Conservation (phyloP, 495 filamentous ascomycete genomes). For the Tuber magnatum region DNA sequence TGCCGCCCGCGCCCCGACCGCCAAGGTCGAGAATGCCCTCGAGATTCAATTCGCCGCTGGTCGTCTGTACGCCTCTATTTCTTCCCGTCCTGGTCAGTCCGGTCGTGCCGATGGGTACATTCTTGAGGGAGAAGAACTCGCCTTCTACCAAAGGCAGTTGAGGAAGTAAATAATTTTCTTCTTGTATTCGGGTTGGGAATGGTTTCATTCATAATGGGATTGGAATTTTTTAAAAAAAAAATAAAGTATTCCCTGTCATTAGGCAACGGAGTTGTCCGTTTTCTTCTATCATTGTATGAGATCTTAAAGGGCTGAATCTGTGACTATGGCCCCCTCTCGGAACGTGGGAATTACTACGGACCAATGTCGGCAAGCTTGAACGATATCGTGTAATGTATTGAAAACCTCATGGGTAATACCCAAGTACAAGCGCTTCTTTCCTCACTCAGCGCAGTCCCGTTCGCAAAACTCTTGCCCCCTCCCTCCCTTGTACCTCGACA, state of each 20-base stretch:
- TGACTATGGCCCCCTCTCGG: not conserved
- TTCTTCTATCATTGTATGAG: not conserved
- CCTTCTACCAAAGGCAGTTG: constrained; percentile 97
- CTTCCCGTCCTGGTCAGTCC: constrained; percentile 90
- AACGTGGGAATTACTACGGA: not conserved
- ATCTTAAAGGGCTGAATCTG: not conserved
- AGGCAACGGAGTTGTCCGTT: not conserved
- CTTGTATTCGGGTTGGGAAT: not conserved
- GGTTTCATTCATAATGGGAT: not conserved
- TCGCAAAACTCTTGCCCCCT: too few species aligned
- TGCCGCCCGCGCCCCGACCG: constrained; percentile 69
- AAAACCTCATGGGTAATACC: not conserved
- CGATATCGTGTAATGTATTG: not conserved
- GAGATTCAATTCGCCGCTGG: constrained; percentile 99
- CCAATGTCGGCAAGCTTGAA: not conserved
- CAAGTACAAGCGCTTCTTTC: not conserved
- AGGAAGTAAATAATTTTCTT: constrained; percentile 1
- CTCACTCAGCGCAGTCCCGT: not conserved
- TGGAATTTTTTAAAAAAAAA: too few species aligned
- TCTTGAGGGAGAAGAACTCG: constrained; percentile 96
- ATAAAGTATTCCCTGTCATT: not conserved
- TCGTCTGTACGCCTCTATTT: constrained; percentile 86
- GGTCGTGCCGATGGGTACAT: constrained; percentile 96
- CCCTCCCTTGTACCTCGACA: too few species aligned
- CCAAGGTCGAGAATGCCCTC: constrained; percentile 87